Evolutionary conservation across 106 monocot genomes (phyloP), one percentile per base, ranked within the genome.

Genomic region (Hemerocallis citrina): DNA sequence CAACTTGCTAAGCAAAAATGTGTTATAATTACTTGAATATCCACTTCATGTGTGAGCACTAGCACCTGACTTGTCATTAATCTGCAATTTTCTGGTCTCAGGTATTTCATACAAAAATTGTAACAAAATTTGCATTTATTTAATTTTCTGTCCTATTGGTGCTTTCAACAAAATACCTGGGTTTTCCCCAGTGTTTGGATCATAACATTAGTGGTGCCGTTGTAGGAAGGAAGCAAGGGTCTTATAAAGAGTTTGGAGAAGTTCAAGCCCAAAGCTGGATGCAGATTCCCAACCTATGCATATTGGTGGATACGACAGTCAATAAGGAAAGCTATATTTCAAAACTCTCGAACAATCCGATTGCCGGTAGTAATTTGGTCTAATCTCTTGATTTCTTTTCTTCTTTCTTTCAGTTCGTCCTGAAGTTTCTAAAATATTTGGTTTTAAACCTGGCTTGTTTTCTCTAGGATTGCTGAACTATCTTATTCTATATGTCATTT

Each of bases 221-320:
- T 76, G 44, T 59, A 90, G 95, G 95, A 84, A 62, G 95, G 95
- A 52, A 83, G 89, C 67, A 74, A 73, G 66, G 95, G 89, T 19
- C 76, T 95, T 33, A 84, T 95, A 83, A 90, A 71, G 75, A 90
- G 86, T 68, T 79, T 95, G 71, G 80, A 81, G 71, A 90, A 90
- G 59, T 95, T 95, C 72, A 84, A 90, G 63, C 83, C 86, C 24
- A 83, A 76, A 72, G 67, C 72, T 63, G 90, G 95, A 21, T 82
- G 84, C 74, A 80, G 90, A 79, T 90, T 95, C 66, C 71, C 86
- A 42, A 81, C 90, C 9, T 95, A 95, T 77, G 95, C 90, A 13
- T 86, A 81, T 58, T 90, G 90, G 90, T 95, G 95, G 95, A 86
- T 95, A 46, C 69, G 86, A 28, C 90, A 90, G 52, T 95, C 85